These are phyloP conservation scores for Scheffersomyces lignicola DNA, from an alignment of 1,139 yeast species.

Conservation along the genomic window DNA sequence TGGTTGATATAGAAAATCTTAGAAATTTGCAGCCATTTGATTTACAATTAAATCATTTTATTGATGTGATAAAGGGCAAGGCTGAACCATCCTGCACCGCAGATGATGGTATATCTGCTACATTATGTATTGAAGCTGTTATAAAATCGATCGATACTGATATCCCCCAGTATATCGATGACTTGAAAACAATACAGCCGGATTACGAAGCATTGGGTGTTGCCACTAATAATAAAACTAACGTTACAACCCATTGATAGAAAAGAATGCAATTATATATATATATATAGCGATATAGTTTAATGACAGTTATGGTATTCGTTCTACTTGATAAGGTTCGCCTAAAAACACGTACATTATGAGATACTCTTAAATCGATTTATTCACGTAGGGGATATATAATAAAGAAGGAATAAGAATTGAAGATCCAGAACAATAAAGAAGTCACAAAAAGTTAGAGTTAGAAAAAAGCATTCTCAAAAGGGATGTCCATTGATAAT, in stretches of 20 bases:
- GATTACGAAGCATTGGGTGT: slow-evolving; percentile 18
- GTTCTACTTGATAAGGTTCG: no score
- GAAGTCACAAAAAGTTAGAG: no score
- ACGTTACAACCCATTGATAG: not conserved
- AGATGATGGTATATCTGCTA: slow-evolving; percentile 41
- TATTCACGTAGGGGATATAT: no score
- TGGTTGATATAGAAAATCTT: slow-evolving; percentile 16
- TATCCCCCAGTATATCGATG: slow-evolving; percentile 31
- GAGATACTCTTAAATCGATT: no score
- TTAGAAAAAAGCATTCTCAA: no score
- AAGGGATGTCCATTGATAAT: slow-evolving; percentile 6
- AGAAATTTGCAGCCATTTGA: slow-evolving; percentile 31
- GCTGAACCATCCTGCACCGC: slow-evolving; percentile 33
- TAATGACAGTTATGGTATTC: no score
- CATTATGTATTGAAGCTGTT: slow-evolving; percentile 35
- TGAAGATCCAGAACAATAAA: no score
- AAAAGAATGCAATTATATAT: not conserved
- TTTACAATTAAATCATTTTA: slow-evolving; percentile 39
- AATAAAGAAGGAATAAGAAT: no score
- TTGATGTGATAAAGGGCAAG: slow-evolving; percentile 31
- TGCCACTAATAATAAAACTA: not conserved
- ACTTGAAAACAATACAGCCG: slow-evolving; percentile 24
- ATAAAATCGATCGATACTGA: slow-evolving; percentile 36
- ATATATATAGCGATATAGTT: no score
- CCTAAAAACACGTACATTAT: no score